Base-by-base conservation (phyloP, 345 rosid species). In the Brassica cretica region DNA sequence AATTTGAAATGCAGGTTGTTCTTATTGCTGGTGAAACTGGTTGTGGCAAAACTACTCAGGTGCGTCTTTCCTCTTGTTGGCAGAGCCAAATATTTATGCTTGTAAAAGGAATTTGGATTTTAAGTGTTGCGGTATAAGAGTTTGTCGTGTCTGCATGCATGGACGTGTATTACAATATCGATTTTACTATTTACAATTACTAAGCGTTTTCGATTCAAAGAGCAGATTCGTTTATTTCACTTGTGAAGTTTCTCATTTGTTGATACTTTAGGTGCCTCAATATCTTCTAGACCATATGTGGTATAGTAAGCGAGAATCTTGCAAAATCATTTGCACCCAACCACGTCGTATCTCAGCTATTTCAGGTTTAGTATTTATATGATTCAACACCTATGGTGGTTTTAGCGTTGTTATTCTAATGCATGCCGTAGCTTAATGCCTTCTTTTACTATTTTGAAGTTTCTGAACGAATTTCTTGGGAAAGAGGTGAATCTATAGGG, bases 291-390 rank as follows among this genome's bases (percentile, higher is more conserved):
- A 95, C 68, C 73, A 87, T 68, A 87, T 87, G 88, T 91, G 98
- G 99, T 27, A 12, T 63, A 88, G 81, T 66, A 88, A 85, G 82
- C 84, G 86, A 12, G 87, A 90, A 78, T 76, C 87, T 4, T 93
- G 99, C 82, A 95, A 95, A 84, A 90, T 95, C 77, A 78, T 95
- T 24, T 95, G 99, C 82, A 89, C 99, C 74, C 99, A 95, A 82
- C 99, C 99, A 78, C 96, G 99, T 62, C 97, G 99, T 80, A 91
- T 95, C 79, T 95, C 98, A 56, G 98, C 99, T 19, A 93, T 82
- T 65, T 95, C 99, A 77, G 98, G 99, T 19, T 93, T 58, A 15
- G 19, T 58, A 73, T 46, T 66, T 78, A 68, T 2, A 41, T 72
- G 74, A 60, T 56, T 70, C 33, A 65, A n/a, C 53, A 60, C 19